Evolutionary conservation across 495 filamentous ascomycete species (phyloP).

Genomic region (Margaritispora aquatica): DNA sequence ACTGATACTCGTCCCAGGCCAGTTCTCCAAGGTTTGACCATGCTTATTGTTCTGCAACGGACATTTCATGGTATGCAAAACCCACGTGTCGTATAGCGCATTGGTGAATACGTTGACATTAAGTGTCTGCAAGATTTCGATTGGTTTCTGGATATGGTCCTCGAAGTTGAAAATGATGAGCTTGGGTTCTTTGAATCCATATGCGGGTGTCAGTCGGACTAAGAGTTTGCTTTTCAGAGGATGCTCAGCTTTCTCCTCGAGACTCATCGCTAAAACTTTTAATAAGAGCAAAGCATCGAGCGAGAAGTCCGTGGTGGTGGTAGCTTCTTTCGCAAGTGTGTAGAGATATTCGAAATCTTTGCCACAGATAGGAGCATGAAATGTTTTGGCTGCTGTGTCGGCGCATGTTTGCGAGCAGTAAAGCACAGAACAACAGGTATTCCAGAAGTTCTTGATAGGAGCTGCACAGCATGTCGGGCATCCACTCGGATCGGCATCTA

Average conservation of each 20-base stretch:
- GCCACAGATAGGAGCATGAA: slow-evolving; percentile 8
- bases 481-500: slow-evolving; percentile 2
- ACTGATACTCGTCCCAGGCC: slow-evolving; percentile 4
- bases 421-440: slow-evolving; percentile 7
- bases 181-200: slow-evolving; percentile 6
- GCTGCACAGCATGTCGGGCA: slow-evolving; percentile 13
- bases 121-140: slow-evolving; percentile 8
- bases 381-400: slow-evolving; percentile 6
- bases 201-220: slow-evolving; percentile 9
- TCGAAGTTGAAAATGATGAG: slow-evolving; percentile 13
- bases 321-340: slow-evolving; percentile 4
- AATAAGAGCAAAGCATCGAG: slow-evolving; percentile 8
- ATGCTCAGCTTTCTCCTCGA: slow-evolving; percentile 4
- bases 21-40: slow-evolving; percentile 7
- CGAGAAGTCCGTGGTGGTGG: slow-evolving; percentile 8
- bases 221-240: slow-evolving; percentile 9
- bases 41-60: slow-evolving; percentile 18
- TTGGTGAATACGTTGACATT: slow-evolving; percentile 14
- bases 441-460: slow-evolving; percentile 9
- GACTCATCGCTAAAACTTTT: slow-evolving; percentile 7
- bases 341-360: slow-evolving; percentile 14
- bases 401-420: slow-evolving; percentile 13
- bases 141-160: slow-evolving; percentile 8
- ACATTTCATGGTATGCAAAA: slow-evolving; percentile 15
- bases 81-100: slow-evolving; percentile 8